Conservation (phyloP, 1,284 basidiomycete species). For the Moesziomyces sp. region DNA sequence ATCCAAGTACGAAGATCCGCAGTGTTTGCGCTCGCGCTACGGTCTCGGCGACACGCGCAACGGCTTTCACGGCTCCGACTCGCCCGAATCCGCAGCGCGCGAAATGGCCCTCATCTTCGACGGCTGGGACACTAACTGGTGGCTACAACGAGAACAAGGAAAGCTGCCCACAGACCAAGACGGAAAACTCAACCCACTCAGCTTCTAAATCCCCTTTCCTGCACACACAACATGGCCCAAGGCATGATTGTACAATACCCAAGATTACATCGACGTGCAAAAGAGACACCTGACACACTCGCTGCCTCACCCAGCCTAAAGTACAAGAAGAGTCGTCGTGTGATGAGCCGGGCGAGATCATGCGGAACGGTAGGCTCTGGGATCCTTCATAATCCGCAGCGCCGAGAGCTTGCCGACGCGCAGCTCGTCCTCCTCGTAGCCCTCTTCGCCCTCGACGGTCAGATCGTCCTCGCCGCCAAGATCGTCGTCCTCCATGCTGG, state of each 20-base stretch:
- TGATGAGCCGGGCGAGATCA: slow-evolving; percentile 1
- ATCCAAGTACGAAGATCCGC: slow-evolving; percentile 51
- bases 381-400: slow-evolving; percentile 59
- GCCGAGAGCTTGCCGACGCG: slow-evolving; percentile 49
- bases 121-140: slow-evolving; percentile 55
- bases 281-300: too few relatives aligned
- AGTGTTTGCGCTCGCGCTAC: slow-evolving; percentile 50
- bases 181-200: slow-evolving; percentile 24
- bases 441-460: slow-evolving; percentile 38
- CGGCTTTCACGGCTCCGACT: slow-evolving; percentile 63
- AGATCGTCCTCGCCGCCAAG: slow-evolving; percentile 58
- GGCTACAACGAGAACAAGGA: slow-evolving; percentile 39
- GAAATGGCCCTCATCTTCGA: slow-evolving; percentile 55
- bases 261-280: neutral
- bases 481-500: slow-evolving; percentile 69
- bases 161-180: slow-evolving; percentile 17
- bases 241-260: slow-evolving; percentile 4
- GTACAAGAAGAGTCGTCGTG: neutral
- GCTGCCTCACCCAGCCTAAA: neutral
- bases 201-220: slow-evolving; percentile 5
- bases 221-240: neutral
- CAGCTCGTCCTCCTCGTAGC: slow-evolving; percentile 46
- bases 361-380: slow-evolving; percentile 55
- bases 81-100: slow-evolving; percentile 23
- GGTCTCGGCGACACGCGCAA: slow-evolving; percentile 65